A percentile compares a stretch with the other conserved stretches of the same genome.
Evolutionary conservation across 2,329 filamentous ascomycete genomes (phyloP).

Genomic region (Alternaria conjuncta): DNA sequence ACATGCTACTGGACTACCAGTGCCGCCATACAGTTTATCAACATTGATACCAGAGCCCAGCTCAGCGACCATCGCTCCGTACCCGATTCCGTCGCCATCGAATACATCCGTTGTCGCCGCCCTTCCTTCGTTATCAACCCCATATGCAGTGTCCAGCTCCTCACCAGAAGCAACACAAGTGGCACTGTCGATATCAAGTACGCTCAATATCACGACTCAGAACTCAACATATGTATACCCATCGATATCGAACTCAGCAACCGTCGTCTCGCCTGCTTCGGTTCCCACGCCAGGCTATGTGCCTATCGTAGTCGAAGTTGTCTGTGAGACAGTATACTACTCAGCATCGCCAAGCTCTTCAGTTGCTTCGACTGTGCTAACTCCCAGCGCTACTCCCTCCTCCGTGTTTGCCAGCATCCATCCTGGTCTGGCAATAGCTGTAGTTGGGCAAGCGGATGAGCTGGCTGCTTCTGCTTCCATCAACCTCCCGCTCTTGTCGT

Average conservation of each 20-base stretch:
- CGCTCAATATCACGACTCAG: background rate
- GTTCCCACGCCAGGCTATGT: slow-evolving; percentile 1
- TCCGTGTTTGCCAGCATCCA: background rate
- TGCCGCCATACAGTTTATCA: background rate
- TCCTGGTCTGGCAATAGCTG: background rate
- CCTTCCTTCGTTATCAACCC: background rate
- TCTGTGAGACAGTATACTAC: slow-evolving; percentile 2
- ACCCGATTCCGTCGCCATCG: background rate
- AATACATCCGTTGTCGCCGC: background rate
- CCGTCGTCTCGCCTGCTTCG: background rate
- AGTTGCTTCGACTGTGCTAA: background rate
- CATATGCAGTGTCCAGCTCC: background rate
- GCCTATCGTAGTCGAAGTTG: background rate
- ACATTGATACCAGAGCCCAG: slow-evolving; percentile 1
- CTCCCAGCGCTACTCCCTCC: background rate
- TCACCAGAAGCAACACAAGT: background rate
- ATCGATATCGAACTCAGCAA: slow-evolving; percentile 3
- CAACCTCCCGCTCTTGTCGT: slow-evolving; percentile 6
- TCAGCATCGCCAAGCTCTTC: background rate
- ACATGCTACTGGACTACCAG: slow-evolving; percentile 13
- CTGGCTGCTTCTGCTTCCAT: background rate
- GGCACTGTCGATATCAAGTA: background rate
- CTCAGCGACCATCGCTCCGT: background rate
- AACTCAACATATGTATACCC: slow-evolving; percentile 5
- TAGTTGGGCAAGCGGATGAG: background rate